Conservation (phyloP, 2,329 filamentous ascomycete genomes). For the Didymella arachidicola region DNA sequence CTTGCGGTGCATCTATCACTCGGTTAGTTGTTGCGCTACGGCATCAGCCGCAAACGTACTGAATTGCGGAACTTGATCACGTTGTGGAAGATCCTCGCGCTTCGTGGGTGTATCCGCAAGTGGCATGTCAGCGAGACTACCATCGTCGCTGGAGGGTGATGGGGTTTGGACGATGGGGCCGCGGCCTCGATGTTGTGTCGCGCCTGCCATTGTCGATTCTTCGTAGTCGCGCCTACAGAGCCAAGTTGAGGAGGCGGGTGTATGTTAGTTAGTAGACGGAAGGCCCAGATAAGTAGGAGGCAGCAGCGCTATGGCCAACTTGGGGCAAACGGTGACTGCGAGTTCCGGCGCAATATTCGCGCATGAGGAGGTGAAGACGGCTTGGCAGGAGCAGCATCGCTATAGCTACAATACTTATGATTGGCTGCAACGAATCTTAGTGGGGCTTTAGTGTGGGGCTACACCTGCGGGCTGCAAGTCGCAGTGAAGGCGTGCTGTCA, state of each 20-base stretch:
- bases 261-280: background rate
- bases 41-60: background rate
- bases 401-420: background rate
- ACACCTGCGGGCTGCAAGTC: background rate
- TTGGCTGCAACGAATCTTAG: background rate
- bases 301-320: constrained; percentile 2
- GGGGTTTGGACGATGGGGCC: background rate
- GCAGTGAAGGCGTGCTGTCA: background rate
- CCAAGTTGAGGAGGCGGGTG: background rate
- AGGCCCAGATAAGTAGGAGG: background rate
- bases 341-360: background rate
- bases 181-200: constrained; percentile 1
- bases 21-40: background rate
- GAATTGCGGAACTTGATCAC: background rate
- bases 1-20: background rate
- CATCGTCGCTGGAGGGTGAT: constrained; percentile 1
- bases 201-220: background rate
- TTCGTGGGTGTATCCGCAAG: background rate
- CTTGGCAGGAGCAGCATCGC: background rate
- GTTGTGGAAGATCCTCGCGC: background rate
- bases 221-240: background rate
- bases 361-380: constrained; percentile 1
- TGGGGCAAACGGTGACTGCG: constrained; percentile 7
- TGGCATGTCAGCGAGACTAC: background rate
- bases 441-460: background rate